Evolutionary conservation across 1,139 yeast species (phyloP), one percentile per base, ranked within the genome.

Genomic region (Yamadazyma mexicana): DNA sequence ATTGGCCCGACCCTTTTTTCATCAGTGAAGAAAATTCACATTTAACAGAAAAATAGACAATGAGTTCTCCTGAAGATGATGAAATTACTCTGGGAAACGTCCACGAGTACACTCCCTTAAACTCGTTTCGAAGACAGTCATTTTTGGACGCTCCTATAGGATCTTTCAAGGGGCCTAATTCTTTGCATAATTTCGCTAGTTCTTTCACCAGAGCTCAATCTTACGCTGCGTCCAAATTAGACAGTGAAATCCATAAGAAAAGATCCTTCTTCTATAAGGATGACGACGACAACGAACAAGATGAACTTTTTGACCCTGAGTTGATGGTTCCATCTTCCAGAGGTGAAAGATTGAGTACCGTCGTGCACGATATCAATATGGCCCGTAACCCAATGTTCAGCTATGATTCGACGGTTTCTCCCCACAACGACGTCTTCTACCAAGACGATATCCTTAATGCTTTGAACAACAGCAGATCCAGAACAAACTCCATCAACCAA

Each of bases 241-340:
- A 72, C 46, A 66, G 66, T 45, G 73, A 67, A 33, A 68, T 72
- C 48, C 72, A 65, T 49, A 66, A 60, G 39, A 66, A 65, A 40
- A 52, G 77, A 40, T 69, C 76, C 0, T 72, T 71, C 45, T 70
- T 72, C 43, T 54, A 54, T 11, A 47, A 42, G 12, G 51, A 47
- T 12, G 45, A 40, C 4, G 49, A 44, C 18, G 55, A 48, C 14
- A 49, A 46, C 5, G 56, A 49, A 15, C 52, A 44, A 17, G 64
- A 54, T 17, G 88, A 81, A 54, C 61, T 79, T n/a, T 78, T 77
- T 48, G 91, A 84, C 54, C 87, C 87, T 0, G 80, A 76, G 31
- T 74, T 86, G n/a, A 64, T 83, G 71, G 79, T 81, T 1, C 91
- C 91, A 1, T 71, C 86, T 6, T 56, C 69, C 18, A 59, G 77